A percentile compares a stretch with the other conserved stretches of the same genome.
Conservation (phyloP, 1,284 basidiomycete genomes). For the Rhodotorula sp. region DNA sequence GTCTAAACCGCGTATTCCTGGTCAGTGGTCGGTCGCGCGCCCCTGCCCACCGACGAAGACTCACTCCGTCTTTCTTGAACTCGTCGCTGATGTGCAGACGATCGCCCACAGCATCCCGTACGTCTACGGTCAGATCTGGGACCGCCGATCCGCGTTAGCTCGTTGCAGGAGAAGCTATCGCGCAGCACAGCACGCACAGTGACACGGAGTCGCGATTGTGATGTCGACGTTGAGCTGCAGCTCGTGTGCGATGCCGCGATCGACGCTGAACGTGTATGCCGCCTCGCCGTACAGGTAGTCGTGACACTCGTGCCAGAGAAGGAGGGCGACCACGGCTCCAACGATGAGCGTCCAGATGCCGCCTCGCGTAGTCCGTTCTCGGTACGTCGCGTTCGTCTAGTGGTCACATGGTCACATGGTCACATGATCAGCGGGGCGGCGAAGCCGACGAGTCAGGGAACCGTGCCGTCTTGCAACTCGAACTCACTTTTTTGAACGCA, state of each 20-base stretch:
- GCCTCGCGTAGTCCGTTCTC: conserved; percentile 75
- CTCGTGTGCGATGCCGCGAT: conserved; percentile 61
- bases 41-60: not conserved
- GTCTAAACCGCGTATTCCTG: conserved; percentile 55
- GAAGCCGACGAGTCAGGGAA: too few species aligned
- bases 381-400: conserved; percentile 78
- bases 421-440: too few species aligned
- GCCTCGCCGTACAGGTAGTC: conserved; percentile 91
- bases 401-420: too few species aligned
- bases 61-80: conserved; percentile 74
- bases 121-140: conserved; percentile 77
- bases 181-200: conserved; percentile 66
- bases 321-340: conserved; percentile 65
- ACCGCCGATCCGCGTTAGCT: not conserved
- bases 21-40: not conserved
- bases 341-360: conserved; percentile 86
- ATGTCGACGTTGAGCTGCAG: conserved; percentile 86
- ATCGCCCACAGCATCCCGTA: conserved; percentile 90
- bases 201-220: conserved; percentile 87
- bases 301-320: conserved; percentile 80
- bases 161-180: not conserved
- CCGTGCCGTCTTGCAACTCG: too few species aligned
- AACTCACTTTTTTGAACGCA: conserved; percentile 35
- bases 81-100: conserved; percentile 78
- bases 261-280: conserved; percentile 79